These are phyloP conservation scores for Endocalyx cinctus DNA, from an alignment of 2,329 filamentous ascomycete species.

Conservation along the genomic window DNA sequence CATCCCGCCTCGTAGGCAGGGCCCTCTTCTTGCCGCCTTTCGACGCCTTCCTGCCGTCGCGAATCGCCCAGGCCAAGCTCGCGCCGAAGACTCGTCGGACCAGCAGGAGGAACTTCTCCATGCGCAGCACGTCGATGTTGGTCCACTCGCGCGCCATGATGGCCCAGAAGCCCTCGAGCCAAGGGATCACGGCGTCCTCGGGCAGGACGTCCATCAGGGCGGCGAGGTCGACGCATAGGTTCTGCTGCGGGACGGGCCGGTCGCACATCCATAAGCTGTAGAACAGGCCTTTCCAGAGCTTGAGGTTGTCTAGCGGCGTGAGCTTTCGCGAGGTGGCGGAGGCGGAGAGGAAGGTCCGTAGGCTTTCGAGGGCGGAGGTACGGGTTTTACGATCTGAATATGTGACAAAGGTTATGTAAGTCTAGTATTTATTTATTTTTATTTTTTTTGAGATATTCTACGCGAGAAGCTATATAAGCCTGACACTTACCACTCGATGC, in stretches of 20 bases:
- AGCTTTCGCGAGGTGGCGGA: slow-evolving; percentile 50
- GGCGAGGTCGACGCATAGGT: slow-evolving; percentile 73
- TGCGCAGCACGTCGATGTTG: slow-evolving; percentile 66
- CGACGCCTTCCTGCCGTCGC: slow-evolving; percentile 6
- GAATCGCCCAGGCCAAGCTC: slow-evolving; percentile 51
- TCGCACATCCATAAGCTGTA: slow-evolving; percentile 94
- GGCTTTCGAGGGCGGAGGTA: slow-evolving; percentile 70
- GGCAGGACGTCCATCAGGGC: slow-evolving; percentile 60
- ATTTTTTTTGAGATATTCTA: no score
- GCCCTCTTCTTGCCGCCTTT: slow-evolving; percentile 8
- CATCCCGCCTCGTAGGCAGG: slow-evolving; percentile 15
- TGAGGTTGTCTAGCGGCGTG: slow-evolving; percentile 66
- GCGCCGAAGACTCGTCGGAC: slow-evolving; percentile 73
- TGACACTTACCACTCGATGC: slow-evolving; percentile 69
- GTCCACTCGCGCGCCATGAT: slow-evolving; percentile 67
- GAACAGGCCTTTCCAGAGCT: slow-evolving; percentile 93
- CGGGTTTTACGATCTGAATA: slow-evolving; percentile 68
- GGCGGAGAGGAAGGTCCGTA: slow-evolving; percentile 71
- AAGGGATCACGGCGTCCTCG: slow-evolving; percentile 34
- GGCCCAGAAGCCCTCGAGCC: slow-evolving; percentile 65
- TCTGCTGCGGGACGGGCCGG: slow-evolving; percentile 81
- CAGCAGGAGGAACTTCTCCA: slow-evolving; percentile 91
- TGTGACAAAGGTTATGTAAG: background rate
- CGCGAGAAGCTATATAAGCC: no score
- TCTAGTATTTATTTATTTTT: background rate